These are phyloP conservation scores for Ophiosphaerella korrae DNA, from an alignment of 2,329 filamentous ascomycete species.

Conservation along the genomic window DNA sequence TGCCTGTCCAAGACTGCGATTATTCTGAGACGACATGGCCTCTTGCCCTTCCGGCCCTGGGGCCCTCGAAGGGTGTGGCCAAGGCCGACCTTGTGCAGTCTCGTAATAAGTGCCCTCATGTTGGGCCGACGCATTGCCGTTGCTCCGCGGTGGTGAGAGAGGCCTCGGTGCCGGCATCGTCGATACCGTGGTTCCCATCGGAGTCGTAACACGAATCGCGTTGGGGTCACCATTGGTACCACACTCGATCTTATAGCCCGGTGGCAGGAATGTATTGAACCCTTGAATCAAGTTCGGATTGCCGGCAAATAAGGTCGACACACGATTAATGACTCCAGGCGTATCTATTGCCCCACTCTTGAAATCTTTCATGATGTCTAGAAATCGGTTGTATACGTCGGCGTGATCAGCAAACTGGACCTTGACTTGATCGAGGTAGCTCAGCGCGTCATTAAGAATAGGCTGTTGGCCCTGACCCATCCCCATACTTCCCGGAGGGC, in stretches of 20 bases:
- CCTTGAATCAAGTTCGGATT: constrained; percentile 95
- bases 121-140: constrained; percentile 59
- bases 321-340: constrained; percentile 93
- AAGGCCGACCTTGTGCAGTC: constrained; percentile 42
- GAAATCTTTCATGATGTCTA: constrained; percentile 99
- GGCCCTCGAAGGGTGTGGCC: constrained; percentile 44
- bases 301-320: constrained; percentile 93
- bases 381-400: constrained; percentile 94
- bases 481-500: constrained; percentile 57
- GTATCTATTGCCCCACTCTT: constrained; percentile 99
- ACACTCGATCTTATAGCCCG: constrained; percentile 95
- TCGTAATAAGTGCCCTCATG: constrained; percentile 46
- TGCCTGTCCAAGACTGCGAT: constrained; percentile 49
- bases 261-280: constrained; percentile 96
- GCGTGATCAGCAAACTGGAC: constrained; percentile 96
- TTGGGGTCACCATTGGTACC: constrained; percentile 93
- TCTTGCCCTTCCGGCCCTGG: constrained; percentile 43
- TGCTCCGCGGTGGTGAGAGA: constrained; percentile 54
- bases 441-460: constrained; percentile 85
- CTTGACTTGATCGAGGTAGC: constrained; percentile 97
- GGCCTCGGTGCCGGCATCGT: constrained; percentile 69
- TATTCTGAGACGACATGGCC: constrained; percentile 52
- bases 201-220: constrained; percentile 93
- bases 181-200: constrained; percentile 94
- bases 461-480: constrained; percentile 81